Evolutionary conservation across 345 rosid genomes (phyloP), one percentile per base, ranked within the genome.

Genomic region (Salix exigua): DNA sequence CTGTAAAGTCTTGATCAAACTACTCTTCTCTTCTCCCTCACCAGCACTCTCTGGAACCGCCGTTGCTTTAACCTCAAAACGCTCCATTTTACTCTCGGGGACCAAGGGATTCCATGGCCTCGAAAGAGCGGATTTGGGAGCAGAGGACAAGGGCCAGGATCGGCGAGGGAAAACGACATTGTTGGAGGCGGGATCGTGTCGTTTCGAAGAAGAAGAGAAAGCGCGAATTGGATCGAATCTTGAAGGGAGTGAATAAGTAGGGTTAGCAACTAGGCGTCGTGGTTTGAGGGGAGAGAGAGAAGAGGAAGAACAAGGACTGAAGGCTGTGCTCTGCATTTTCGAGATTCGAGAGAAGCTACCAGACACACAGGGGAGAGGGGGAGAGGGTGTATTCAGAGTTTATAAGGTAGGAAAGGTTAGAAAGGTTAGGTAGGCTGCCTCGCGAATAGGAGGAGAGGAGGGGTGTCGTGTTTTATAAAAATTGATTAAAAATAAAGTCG

Each of bases 291-390:
- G 75, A 42, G 89, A 88, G 8, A 84, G 69, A 5, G 86, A 77
- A 14, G 73, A 55, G 23, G 68, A 82, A 18, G 88, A 72, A 35
- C 83, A 80, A 60, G 82, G 62, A n/a, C 87, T 74, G 81, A 82
- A 92, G 13, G 87, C 88, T 30, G 87, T 55, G 91, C 92, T 88
- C 78, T 91, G 97, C 98, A 91, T 93, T 82, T 72, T 61, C 33
- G 78, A 75, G 88, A 83, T 88, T 84, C 79, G 69, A 65, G 68
- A 67, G 17, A 2, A 28, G 58, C 13, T 16, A 35, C 26, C 7
- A 19, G 31, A n/a, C n/a, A n/a, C n/a, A n/a, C n/a, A n/a, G n/a
- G n/a, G n/a, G n/a, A n/a, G n/a, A n/a, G n/a, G n/a, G n/a, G n/a
- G n/a, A n/a, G n/a, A n/a, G n/a, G n/a, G n/a, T n/a, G n/a, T n/a